Base-by-base conservation (phyloP, 2,329 filamentous ascomycete genomes). In the Fusarium sterilihyphosum region DNA sequence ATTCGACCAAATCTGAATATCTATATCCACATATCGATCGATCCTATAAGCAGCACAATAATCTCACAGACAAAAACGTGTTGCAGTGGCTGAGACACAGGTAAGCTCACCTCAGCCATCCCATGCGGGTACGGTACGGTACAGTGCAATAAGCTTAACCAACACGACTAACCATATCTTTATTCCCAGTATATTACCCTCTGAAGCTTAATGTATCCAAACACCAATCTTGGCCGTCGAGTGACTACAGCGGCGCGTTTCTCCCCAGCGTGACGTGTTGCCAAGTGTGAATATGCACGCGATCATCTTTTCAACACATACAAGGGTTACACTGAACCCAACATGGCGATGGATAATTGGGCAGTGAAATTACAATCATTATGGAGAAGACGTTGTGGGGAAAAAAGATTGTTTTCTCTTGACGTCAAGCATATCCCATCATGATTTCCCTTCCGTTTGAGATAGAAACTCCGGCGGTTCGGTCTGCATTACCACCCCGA, bases 111-210 rank as follows among this genome's bases (percentile, higher is more conserved):
- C 40, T 67, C 65, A 67, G 40, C 38, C 38, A 31, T 20, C 24
- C 17, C 18, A 29, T 17, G 35, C 18, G n/a, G 22, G 18, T 8
- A 16, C 6, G 22, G 22, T 9, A 35, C 14, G 14, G 14, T 26
- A 22, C 33, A 61, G 26, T 46, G 33, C 22, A 67, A 46, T 61
- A 67, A 67, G 65, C 65, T 61, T 67, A 67, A 67, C 52, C 57
- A 60, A 22, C 8, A 37, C 22, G 29, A 18, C 41, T 8, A 35
- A 35, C 33, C 29, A 24, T 37, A n/a, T 50, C n/a, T 37, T 16
- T 59, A 59, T 50, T 37, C 16, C 56, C 56, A 29, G 41, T 18
- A 49, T 37, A 35, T 35, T 35, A 35, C 8, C 33, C 33, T 35
- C 33, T 35, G 33, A 35, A 35, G 33, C 33, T 35, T 35, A 35